Conservation (phyloP, 2,329 filamentous ascomycete genomes). For the Cercospora citrullina region DNA sequence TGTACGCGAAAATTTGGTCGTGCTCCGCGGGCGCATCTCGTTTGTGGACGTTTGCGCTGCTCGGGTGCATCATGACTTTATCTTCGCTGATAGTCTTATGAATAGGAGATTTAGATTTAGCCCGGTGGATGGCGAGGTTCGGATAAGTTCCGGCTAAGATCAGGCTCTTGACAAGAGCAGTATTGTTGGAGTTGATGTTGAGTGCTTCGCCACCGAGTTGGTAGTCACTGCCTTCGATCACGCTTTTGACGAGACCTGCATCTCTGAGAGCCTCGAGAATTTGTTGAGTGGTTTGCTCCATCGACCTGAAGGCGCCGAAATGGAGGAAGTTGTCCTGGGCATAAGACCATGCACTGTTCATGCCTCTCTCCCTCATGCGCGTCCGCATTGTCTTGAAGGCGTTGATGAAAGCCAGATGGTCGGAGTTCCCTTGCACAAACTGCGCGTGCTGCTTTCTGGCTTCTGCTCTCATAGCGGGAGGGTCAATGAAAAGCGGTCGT, state of each 20-base stretch:
- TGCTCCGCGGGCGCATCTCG: slow-evolving; percentile 10
- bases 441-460: slow-evolving; percentile 31
- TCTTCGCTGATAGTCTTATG: slow-evolving; percentile 35
- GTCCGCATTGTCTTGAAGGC: slow-evolving; percentile 46
- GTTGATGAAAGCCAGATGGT: slow-evolving; percentile 50
- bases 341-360: slow-evolving; percentile 34
- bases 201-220: slow-evolving; percentile 33
- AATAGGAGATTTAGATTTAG: slow-evolving; percentile 18
- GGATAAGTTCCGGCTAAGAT: slow-evolving; percentile 48
- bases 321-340: slow-evolving; percentile 40
- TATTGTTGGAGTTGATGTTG: slow-evolving; percentile 49
- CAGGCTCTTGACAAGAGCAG: slow-evolving; percentile 50
- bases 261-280: slow-evolving; percentile 43
- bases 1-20: slow-evolving; percentile 22
- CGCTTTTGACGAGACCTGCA: slow-evolving; percentile 38
- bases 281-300: slow-evolving; percentile 41
- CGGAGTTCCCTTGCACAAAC: slow-evolving; percentile 45
- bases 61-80: slow-evolving; percentile 33
- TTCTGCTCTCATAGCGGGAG: slow-evolving; percentile 31
- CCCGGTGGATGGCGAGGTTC: slow-evolving; percentile 44
- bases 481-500: slow-evolving; percentile 40
- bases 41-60: slow-evolving; percentile 30
- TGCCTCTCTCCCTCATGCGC: slow-evolving; percentile 36
- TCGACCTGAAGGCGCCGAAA: slow-evolving; percentile 39
- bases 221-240: neutral